These are phyloP conservation scores for Lachancea quebecensis DNA, from an alignment of 805 yeast species.

Conservation along the genomic window DNA sequence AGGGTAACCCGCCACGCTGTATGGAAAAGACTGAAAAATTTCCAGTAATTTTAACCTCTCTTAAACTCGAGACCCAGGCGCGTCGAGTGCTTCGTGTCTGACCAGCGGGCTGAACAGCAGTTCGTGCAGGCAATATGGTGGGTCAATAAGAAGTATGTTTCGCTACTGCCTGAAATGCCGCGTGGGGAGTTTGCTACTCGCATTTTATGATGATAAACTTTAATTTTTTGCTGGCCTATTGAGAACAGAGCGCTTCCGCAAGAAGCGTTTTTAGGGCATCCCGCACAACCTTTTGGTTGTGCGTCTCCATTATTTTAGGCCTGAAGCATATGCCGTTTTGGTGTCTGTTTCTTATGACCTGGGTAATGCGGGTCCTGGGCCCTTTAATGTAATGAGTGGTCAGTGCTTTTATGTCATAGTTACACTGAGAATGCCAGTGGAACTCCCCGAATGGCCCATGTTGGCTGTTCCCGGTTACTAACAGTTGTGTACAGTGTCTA, in stretches of 20 bases:
- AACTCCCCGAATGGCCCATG: background rate
- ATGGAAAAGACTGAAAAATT: constrained; percentile 1
- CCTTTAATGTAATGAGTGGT: constrained; percentile 59
- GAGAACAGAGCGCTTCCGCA: constrained; percentile 22
- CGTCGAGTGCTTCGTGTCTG: background rate
- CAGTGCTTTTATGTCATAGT: constrained; percentile 62
- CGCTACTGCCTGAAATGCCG: too few relatives aligned
- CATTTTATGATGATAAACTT: constrained; percentile 28
- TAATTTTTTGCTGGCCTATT: constrained; percentile 27
- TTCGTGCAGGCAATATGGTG: too few relatives aligned
- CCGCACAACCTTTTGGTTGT: constrained; percentile 5
- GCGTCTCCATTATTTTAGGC: constrained; percentile 4
- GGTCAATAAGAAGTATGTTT: too few relatives aligned
- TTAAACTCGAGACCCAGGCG: background rate
- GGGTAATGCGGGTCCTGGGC: constrained; percentile 18
- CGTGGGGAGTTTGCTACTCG: background rate
- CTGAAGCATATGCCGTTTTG: constrained; percentile 19
- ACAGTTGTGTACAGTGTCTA: background rate
- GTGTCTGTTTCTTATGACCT: constrained; percentile 6
- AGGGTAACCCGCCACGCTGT: too few relatives aligned
- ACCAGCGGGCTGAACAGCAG: background rate
- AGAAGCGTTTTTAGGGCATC: constrained; percentile 17
- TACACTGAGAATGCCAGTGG: constrained; percentile 49
- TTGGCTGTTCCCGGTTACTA: background rate
- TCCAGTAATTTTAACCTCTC: background rate